Percentiles rank a stretch among this genome's conserved stretches.
Conservation (phyloP, 2,329 filamentous ascomycete genomes). For the Hymenoscyphus salicellus region DNA sequence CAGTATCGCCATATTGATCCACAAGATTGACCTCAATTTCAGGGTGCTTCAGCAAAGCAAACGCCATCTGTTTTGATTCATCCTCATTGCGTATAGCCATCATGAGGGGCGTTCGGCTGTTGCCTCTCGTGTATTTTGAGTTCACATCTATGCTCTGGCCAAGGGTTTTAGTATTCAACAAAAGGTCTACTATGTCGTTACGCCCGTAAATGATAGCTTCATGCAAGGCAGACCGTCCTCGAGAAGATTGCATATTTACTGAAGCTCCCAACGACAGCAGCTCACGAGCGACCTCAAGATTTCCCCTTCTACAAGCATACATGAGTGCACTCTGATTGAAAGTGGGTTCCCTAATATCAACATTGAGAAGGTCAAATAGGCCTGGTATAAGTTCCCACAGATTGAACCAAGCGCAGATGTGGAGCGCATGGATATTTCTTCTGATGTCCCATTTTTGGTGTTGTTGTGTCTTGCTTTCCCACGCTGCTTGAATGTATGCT, state of each 20-base stretch:
- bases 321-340: slow-evolving; percentile 37
- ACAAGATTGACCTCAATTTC: slow-evolving; percentile 12
- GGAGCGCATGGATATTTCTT: slow-evolving; percentile 20
- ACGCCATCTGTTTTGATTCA: slow-evolving; percentile 9
- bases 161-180: slow-evolving; percentile 9
- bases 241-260: slow-evolving; percentile 12
- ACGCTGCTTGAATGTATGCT: slow-evolving; percentile 22
- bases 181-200: slow-evolving; percentile 13
- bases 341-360: slow-evolving; percentile 19
- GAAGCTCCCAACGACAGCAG: slow-evolving; percentile 17
- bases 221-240: slow-evolving; percentile 18
- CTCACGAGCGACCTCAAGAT: slow-evolving; percentile 33
- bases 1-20: slow-evolving; percentile 17
- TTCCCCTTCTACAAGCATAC: slow-evolving; percentile 32
- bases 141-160: slow-evolving; percentile 13
- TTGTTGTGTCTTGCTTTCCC: slow-evolving; percentile 17
- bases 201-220: slow-evolving; percentile 18
- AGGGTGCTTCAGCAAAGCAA: slow-evolving; percentile 12
- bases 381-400: slow-evolving; percentile 11
- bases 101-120: slow-evolving; percentile 18
- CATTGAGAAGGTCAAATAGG: slow-evolving; percentile 6
- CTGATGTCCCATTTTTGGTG: slow-evolving; percentile 25
- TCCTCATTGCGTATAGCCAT: slow-evolving; percentile 1
- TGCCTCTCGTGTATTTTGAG: slow-evolving; percentile 4
- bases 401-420: slow-evolving; percentile 24